phyloP scores from a whole-genome alignment of 2,329 filamentous ascomycete species.

The Sclerotinia minor region DNA sequence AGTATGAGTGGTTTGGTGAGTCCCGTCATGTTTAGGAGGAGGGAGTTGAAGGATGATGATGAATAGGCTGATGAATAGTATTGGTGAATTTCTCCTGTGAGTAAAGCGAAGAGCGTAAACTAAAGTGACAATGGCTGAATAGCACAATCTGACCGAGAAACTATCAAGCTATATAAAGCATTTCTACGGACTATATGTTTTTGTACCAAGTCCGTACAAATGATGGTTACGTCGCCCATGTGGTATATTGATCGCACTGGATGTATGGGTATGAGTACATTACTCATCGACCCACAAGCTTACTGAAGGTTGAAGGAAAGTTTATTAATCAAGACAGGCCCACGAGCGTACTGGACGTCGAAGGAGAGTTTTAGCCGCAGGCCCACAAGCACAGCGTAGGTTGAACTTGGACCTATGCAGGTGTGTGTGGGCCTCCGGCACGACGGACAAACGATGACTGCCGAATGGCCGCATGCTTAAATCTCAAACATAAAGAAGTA shows the following conservation, averaged over 20 bases:
- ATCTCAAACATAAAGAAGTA: no score
- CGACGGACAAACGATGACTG: no score
- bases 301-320: no score
- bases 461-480: no score
- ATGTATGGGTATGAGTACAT: neutral
- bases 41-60: neutral
- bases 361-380: neutral
- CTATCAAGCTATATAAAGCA: neutral
- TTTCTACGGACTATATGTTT: neutral
- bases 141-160: neutral
- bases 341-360: no score
- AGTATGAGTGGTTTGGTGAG: neutral
- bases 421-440: no score
- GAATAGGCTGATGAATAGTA: neutral
- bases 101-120: neutral
- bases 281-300: no score
- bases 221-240: neutral
- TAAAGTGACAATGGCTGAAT: neutral
- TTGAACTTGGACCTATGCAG: no score
- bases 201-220: neutral
- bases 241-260: neutral
- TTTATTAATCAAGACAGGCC: no score
- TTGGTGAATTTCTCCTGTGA: neutral
- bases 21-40: neutral
- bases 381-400: no score